Percentiles rank a stretch among this genome's conserved stretches.
Evolutionary conservation across 1,284 basidiomycete genomes (phyloP).

Genomic region (Leccinum pachyderme): DNA sequence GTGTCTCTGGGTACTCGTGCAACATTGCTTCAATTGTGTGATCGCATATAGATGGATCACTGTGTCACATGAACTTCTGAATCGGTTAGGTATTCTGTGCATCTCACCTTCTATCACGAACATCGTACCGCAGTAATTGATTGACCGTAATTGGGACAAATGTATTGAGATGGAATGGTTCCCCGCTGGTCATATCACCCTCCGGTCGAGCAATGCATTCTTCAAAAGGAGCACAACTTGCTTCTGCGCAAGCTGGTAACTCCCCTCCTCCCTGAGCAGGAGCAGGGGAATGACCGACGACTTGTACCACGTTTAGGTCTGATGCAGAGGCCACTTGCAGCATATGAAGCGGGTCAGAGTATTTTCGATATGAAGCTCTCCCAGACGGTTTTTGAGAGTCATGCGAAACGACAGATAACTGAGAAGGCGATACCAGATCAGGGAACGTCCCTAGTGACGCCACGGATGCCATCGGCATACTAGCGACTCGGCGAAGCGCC

Average conservation of each 20-base stretch:
- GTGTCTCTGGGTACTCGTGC: conserved; percentile 15
- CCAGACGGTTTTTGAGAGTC: conserved; percentile 19
- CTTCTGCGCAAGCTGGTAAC: neutral
- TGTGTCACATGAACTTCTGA: conserved; percentile 10
- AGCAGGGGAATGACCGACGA: neutral
- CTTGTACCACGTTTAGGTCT: neutral
- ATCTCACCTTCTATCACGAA: conserved; percentile 14
- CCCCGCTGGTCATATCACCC: conserved; percentile 6
- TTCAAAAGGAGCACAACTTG: neutral
- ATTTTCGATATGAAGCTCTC: conserved; percentile 23
- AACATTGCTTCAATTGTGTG: conserved; percentile 18
- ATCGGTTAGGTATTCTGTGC: neutral
- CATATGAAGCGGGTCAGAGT: conserved; percentile 17
- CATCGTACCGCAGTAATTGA: conserved; percentile 16
- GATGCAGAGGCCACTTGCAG: conserved; percentile 1
- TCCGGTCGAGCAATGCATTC: conserved; percentile 9
- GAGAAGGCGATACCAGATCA: neutral
- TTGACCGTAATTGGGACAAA: conserved; percentile 16
- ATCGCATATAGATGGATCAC: neutral
- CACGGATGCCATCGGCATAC: neutral
- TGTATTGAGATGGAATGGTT: neutral
- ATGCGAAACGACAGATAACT: neutral
- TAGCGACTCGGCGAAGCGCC: neutral
- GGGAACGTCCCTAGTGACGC: neutral
- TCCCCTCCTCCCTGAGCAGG: neutral